phyloP scores from a whole-genome alignment of 2,329 filamentous ascomycete species.

The Paecilomyces sp. region DNA sequence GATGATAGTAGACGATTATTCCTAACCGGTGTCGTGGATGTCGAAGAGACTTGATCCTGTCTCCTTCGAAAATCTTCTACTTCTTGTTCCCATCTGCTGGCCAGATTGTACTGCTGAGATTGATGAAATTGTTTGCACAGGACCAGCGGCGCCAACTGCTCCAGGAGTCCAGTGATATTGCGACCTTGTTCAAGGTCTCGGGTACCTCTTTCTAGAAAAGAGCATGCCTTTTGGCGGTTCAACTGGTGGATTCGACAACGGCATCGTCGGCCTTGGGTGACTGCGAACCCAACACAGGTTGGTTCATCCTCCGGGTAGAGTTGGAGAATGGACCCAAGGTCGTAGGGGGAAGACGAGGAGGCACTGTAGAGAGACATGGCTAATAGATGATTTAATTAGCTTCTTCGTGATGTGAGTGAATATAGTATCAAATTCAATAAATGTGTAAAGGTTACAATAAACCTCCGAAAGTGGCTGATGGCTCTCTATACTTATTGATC shows the following conservation, averaged over 20 bases:
- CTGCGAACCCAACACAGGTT: background rate
- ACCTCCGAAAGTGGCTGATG: background rate
- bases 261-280: slow-evolving; percentile 1
- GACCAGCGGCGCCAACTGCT: background rate
- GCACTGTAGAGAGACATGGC: background rate
- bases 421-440: background rate
- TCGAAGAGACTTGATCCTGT: background rate
- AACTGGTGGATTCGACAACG: background rate
- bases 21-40: background rate
- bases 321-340: background rate
- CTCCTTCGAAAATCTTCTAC: background rate
- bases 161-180: background rate
- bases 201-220: background rate
- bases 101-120: background rate
- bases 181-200: background rate
- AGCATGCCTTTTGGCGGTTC: background rate
- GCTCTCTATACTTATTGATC: background rate
- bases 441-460: background rate
- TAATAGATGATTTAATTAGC: background rate
- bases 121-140: slow-evolving; percentile 1
- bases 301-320: background rate
- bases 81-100: background rate
- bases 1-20: background rate
- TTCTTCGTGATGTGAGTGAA: background rate
- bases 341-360: background rate